Evolutionary conservation across 1,284 basidiomycete species (phyloP), one percentile per base, ranked within the genome.

Genomic region (Coniferiporia weirii): DNA sequence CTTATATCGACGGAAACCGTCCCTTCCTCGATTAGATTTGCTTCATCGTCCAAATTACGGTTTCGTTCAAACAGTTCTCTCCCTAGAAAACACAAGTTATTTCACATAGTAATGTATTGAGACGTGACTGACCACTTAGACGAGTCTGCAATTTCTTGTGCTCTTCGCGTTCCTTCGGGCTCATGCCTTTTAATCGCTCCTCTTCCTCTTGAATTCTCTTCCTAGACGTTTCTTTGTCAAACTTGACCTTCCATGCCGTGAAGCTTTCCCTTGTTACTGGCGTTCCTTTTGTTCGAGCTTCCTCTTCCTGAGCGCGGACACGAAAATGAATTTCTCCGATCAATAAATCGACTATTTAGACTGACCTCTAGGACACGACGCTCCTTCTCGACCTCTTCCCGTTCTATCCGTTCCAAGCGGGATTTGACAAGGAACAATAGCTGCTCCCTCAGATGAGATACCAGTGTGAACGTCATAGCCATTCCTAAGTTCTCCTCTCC

Each of bases 401-500:
- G 79, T 59, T 78, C 75, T 62, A 78, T 79, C 55, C 72, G 79
- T 60, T 85, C 83, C 35, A 78, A 76, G 61, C 91, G 82, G 49
- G 76, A 70, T 49, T 79, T 79, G 47, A 92, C 80, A 35, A 95
- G 73, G 13, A 71, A 69, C 2, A 86, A 83, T 12, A 98, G 75
- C 52, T 84, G 79, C 70, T 98, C 95, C 63, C 91, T 81, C 49
- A 98, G 80, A 66, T 93, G 89, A 2, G 92, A 89, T 3, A 94
- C 90, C 5, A 99, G 79, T 0, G 95, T 93, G 70, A 98, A 99
- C 10, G 94, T 95, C 95, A 98, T 98, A 1, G 96, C 94, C 89
- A 98, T 96, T 43, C 95, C 95, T 22, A 94, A 70, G 66, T 92
- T 95, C 69, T 98, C 95, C 69, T 90, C 83, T 32, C 89, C 95